Evolutionary conservation across 2,329 filamentous ascomycete genomes (phyloP).

Genomic region (Lachnellula hyalina): DNA sequence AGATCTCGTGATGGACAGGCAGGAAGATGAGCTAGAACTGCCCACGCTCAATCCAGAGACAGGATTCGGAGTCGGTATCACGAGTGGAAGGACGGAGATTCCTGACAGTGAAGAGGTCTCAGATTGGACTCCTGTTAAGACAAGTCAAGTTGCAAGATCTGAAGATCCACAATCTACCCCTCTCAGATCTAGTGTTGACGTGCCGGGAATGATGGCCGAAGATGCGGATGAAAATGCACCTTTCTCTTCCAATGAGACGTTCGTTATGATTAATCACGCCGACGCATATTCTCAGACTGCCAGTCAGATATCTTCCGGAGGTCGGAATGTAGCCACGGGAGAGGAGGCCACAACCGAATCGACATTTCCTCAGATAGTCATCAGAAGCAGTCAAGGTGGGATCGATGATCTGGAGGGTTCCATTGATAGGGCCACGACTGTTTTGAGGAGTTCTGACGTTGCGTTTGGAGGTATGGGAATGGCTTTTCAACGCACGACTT

Average conservation of each 20-base stretch:
- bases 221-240: too few species aligned
- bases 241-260: too few species aligned
- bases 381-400: neutral
- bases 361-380: neutral
- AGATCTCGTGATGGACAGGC: neutral
- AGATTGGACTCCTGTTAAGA: neutral
- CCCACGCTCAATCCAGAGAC: neutral
- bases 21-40: neutral
- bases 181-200: neutral
- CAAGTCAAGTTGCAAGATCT: neutral
- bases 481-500: neutral
- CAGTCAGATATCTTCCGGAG: neutral
- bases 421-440: neutral
- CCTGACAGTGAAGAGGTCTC: slow-evolving; percentile 9
- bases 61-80: neutral
- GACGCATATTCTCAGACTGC: neutral
- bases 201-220: too few species aligned
- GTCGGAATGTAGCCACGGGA: too few species aligned
- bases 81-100: slow-evolving; percentile 4
- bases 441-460: too few species aligned
- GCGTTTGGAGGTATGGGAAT: too few species aligned
- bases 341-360: neutral
- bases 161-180: neutral
- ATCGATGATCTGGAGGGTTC: neutral
- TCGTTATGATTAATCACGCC: too few species aligned